Evolutionary conservation across 768 basidiomycete species (phyloP), one percentile per base, ranked within the genome.

Genomic region (Podaxis sp.): DNA sequence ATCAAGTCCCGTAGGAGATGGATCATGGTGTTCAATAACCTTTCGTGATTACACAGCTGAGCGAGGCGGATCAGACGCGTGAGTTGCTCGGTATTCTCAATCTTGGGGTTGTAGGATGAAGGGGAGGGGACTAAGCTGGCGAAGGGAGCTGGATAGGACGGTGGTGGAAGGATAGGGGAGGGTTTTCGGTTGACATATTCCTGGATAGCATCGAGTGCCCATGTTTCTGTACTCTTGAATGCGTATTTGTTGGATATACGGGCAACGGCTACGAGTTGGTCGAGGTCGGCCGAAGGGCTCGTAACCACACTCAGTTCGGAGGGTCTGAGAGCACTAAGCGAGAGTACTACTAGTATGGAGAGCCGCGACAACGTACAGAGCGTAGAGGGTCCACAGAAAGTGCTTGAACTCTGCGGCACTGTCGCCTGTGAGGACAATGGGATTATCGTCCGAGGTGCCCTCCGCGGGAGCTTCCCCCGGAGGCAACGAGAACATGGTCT

Each of bases 371-470:
- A 89, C 88, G 68, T 92, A 92, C 24, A 92, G 69, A 6, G 89
- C 88, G 68, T 92, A 92, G n/a, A 92, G 73, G 1, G 85, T 85
- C 87, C 87, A 90, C 36, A 93, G 80, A 67, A 93, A 89, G 70
- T 87, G 82, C 54, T 82, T 81, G 69, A 93, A 92, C 71, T 92
- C 88, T 2, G 80, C 73, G 8, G 82, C 79, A 0, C 82, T 84
- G 64, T 92, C 88, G 0, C 89, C 90, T 1, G 73, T 72, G 36
- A 92, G 78, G 33, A 84, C 65, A 39, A 93, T 82, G 1, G 91
- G 90, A 62, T 84, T 82, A 26, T 82, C 80, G 68, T 92, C 90
- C 8, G 83, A 85, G 15, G 69, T 71, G 3, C 91, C 91, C 68
- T 92, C 89, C 1, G 68, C 73, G 13, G 73, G 68, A 8, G 72